phyloP scores from a whole-genome alignment of 768 basidiomycete genomes.

The Mycena alexandri region DNA sequence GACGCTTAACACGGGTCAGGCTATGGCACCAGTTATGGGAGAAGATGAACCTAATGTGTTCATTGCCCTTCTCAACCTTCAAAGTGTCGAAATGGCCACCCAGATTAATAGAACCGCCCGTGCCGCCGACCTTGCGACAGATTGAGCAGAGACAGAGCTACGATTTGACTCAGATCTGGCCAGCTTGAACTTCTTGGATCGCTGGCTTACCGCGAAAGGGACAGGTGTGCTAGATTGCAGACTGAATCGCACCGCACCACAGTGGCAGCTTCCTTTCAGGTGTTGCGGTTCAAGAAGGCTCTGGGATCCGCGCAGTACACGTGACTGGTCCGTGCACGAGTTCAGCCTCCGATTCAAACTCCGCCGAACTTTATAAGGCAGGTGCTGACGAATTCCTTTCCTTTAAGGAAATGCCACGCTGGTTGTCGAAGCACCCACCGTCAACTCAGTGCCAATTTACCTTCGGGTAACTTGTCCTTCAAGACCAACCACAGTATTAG shows the following conservation, averaged over 20 bases:
- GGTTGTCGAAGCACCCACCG: too few species aligned
- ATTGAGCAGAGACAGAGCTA: constrained; percentile 77
- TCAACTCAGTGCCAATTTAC: constrained; percentile 64
- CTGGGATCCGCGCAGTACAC: too few species aligned
- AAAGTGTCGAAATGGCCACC: constrained; percentile 66
- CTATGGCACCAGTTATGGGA: too few species aligned
- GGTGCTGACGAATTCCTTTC: constrained; percentile 19
- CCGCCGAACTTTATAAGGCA: neutral
- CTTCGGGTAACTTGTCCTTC: constrained; percentile 53
- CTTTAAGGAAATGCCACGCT: constrained; percentile 63
- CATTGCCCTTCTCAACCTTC: constrained; percentile 63
- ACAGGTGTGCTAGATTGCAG: constrained; percentile 68
- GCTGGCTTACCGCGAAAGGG: constrained; percentile 67
- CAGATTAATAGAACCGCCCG: constrained; percentile 76
- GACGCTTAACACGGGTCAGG: constrained; percentile 50
- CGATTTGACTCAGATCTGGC: neutral
- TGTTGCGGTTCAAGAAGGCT: too few species aligned
- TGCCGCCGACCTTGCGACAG: constrained; percentile 78
- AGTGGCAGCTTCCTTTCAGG: constrained; percentile 68
- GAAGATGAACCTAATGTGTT: constrained; percentile 60
- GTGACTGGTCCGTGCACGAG: constrained; percentile 26
- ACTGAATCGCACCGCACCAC: constrained; percentile 62
- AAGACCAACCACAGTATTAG: constrained; percentile 59
- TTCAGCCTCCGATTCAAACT: constrained; percentile 10
- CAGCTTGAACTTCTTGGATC: neutral